Evolutionary conservation across 108 stramenopile genomes (phyloP), one percentile per base, ranked within the genome.

Genomic region (Asterionellopsis glacialis): DNA sequence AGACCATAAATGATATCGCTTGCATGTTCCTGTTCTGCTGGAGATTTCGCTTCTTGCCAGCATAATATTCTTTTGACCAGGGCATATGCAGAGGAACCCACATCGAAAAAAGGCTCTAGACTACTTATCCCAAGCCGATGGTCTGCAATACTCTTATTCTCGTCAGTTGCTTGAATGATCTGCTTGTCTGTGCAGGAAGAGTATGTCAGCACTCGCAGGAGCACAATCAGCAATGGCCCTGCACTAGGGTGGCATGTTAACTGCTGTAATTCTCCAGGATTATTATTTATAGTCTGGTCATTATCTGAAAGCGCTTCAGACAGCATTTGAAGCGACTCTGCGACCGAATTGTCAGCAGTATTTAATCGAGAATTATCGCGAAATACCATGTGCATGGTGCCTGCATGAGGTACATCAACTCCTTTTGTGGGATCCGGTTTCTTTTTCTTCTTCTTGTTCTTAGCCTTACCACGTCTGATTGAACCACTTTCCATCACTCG

Each of bases 1-100:
- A 89, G 74, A 15, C 91, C 91, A 56, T 82, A 93, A 27, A 93
- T 78, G 33, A 89, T 74, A 65, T 93, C 84, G 19, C 75, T 73
- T 39, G 70, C 79, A 48, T 75, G 59, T 44, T 70, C 59, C 57
- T 84, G 81, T 44, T 74, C 39, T 10, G 62, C 57, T 5, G 47
- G 47, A 19, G 47, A 48, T 25, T 22, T 25, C 22, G 21, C 65
- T 11, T 73, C 74, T 28, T 82, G 65, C 91, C 85, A 93, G 59
- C 85, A 89, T 10, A 93, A 67, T 47, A 93, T 61, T 48, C 57
- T 70, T 50, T 81, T 67, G 14, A 76, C 84, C 19, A 88, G 45
- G 42, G 61, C 45, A 47, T 84, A 69, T 22, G 88, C 91, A 24
- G 68, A 43, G n/a, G 88, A 85, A 12, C 68, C 80, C 28, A 45